These are phyloP conservation scores for Phytophthora cactorum DNA, from an alignment of 352 stramenopile genomes.

Conservation along the genomic window DNA sequence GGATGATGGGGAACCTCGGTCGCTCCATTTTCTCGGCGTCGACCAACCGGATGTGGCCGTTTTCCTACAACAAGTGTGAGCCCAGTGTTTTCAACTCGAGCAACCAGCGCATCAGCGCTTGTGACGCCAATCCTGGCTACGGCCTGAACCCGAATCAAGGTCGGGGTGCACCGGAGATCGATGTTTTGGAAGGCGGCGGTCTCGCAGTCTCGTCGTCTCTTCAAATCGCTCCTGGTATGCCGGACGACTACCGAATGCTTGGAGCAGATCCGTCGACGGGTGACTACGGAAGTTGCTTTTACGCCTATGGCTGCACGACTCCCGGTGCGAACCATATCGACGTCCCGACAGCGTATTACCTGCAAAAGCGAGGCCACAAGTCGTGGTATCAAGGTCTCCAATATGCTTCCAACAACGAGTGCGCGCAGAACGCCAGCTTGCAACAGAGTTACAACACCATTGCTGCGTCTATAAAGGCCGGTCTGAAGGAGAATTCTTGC, in stretches of 20 bases:
- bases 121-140: conserved; percentile 3
- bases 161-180: conserved; percentile 1
- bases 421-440: not conserved
- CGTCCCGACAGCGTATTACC: conserved; percentile 6
- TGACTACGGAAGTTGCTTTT: not conserved
- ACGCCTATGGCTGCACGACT: conserved; percentile 1
- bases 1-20: not conserved
- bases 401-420: conserved; percentile 10
- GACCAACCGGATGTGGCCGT: conserved; percentile 7
- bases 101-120: conserved; percentile 6
- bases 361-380: conserved; percentile 2
- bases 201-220: conserved; percentile 1
- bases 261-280: not conserved
- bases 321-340: not conserved
- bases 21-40: conserved; percentile 8
- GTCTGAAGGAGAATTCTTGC: not conserved
- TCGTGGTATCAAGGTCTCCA: conserved; percentile 5
- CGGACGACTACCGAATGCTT: conserved; percentile 5
- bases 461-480: conserved; percentile 4
- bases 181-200: conserved; percentile 4
- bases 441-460: conserved; percentile 2
- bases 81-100: conserved; percentile 1
- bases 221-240: conserved; percentile 7
- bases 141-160: conserved; percentile 4
- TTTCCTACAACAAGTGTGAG: conserved; percentile 2